A percentile compares a stretch with the other conserved stretches of the same genome.
phyloP scores from a whole-genome alignment of 495 filamentous ascomycete species.

The Aspergillus biplanus region DNA sequence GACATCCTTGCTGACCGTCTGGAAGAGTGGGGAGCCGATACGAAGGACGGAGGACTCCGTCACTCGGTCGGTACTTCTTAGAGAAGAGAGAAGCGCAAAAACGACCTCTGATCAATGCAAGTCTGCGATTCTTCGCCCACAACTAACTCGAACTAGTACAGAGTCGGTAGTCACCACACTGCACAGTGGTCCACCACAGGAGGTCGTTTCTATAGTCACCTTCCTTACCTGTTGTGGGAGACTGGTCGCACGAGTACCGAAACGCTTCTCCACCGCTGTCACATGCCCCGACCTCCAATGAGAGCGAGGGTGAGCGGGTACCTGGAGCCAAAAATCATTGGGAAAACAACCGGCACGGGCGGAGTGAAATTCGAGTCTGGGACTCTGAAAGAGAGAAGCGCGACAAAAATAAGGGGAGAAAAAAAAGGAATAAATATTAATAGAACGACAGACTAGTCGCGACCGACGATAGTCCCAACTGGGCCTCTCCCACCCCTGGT shows the following conservation, averaged over 20 bases:
- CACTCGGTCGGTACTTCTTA: background rate
- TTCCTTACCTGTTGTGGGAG: too few relatives aligned
- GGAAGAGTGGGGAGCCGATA: background rate
- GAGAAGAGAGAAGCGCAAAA: background rate
- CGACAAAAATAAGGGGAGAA: background rate
- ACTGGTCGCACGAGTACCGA: conserved; percentile 20
- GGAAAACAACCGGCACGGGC: conserved; percentile 7
- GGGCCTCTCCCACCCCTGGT: background rate
- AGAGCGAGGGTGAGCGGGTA: conserved; percentile 16
- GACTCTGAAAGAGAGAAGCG: conserved; percentile 8
- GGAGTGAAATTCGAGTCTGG: conserved; percentile 3
- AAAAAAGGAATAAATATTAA: conserved; percentile 4
- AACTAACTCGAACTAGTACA: background rate
- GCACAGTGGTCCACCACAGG: background rate
- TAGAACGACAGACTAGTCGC: background rate
- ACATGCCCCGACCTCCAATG: conserved; percentile 24
- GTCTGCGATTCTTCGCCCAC: background rate
- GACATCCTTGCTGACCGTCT: conserved; percentile 4
- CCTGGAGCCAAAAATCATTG: conserved; percentile 20
- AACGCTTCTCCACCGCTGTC: conserved; percentile 25
- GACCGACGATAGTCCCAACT: background rate
- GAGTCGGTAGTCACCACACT: background rate
- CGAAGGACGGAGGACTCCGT: conserved; percentile 1
- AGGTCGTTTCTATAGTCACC: background rate
- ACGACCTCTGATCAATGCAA: background rate